A percentile compares a stretch with the other conserved stretches of the same genome.
These are phyloP conservation scores for Seminavis robusta DNA, from an alignment of 108 stramenopile genomes.

Conservation along the genomic window DNA sequence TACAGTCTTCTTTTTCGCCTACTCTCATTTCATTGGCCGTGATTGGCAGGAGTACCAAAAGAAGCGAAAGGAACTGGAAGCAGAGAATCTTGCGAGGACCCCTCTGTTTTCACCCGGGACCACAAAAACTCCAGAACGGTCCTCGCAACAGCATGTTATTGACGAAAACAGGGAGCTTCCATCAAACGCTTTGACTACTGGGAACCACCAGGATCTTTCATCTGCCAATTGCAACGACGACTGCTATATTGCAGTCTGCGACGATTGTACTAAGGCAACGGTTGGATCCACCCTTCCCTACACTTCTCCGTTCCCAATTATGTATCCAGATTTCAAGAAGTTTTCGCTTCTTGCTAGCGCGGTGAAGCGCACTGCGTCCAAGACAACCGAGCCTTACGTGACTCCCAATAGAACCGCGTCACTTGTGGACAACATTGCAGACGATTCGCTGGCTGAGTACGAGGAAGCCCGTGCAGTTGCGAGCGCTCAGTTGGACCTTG, in stretches of 20 bases:
- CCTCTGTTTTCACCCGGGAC: neutral
- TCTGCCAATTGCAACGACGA: too few relatives aligned
- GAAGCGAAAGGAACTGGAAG: conserved; percentile 21
- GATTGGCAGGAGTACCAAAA: conserved; percentile 49
- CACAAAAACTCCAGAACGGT: conserved; percentile 1
- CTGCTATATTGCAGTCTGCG: too few relatives aligned
- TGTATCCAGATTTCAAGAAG: too few relatives aligned
- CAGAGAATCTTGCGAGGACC: neutral
- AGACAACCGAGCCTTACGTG: neutral
- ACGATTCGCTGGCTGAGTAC: conserved; percentile 38
- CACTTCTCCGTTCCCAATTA: too few relatives aligned
- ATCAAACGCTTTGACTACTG: too few relatives aligned
- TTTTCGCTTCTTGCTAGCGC: neutral
- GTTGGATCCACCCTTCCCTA: too few relatives aligned
- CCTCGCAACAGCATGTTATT: neutral
- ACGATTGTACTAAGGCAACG: too few relatives aligned
- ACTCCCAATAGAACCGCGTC: conserved; percentile 1
- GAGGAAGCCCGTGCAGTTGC: conserved; percentile 80
- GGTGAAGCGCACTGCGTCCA: neutral
- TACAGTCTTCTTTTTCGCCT: conserved; percentile 75
- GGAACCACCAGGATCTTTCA: too few relatives aligned
- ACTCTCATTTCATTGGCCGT: conserved; percentile 65
- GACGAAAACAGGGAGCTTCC: too few relatives aligned
- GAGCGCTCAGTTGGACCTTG: conserved; percentile 78
- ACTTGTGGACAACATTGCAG: conserved; percentile 24